Percentiles rank a stretch among this genome's conserved stretches.
phyloP scores from a whole-genome alignment of 1,284 basidiomycete species.

The Ceratobasidium theobromae region DNA sequence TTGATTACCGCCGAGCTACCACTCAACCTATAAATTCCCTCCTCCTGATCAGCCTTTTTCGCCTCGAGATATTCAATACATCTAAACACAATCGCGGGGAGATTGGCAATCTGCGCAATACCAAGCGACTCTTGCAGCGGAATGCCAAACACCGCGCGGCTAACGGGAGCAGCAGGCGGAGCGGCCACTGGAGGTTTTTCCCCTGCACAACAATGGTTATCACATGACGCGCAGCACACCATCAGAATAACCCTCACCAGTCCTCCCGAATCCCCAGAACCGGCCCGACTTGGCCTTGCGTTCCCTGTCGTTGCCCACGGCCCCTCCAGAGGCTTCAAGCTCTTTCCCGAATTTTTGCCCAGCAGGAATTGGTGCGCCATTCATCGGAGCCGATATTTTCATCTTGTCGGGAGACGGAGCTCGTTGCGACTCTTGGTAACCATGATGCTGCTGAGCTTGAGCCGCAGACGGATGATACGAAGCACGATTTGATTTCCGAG shows the following conservation, averaged over 20 bases:
- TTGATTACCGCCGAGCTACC: constrained; percentile 95
- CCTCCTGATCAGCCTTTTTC: constrained; percentile 91
- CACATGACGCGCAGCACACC: background rate
- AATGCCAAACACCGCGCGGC: constrained; percentile 87
- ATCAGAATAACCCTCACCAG: constrained; percentile 37
- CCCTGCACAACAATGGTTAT: too few relatives aligned
- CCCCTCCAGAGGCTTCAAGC: constrained; percentile 39
- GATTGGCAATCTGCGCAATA: constrained; percentile 81
- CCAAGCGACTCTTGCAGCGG: constrained; percentile 85
- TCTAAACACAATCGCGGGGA: constrained; percentile 94
- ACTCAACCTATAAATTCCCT: constrained; percentile 95
- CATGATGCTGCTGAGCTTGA: constrained; percentile 39
- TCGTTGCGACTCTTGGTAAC: constrained; percentile 53
- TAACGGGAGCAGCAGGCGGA: constrained; percentile 48
- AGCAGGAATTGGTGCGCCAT: constrained; percentile 79
- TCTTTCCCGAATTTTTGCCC: constrained; percentile 86
- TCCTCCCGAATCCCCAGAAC: constrained; percentile 76
- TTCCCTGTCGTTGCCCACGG: constrained; percentile 57
- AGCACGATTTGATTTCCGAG: constrained; percentile 31
- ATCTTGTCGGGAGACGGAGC: constrained; percentile 67
- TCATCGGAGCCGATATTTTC: constrained; percentile 88
- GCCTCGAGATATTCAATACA: constrained; percentile 89
- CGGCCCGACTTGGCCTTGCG: constrained; percentile 87
- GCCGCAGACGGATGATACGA: constrained; percentile 58
- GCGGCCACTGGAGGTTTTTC: background rate